phyloP scores from a whole-genome alignment of 306 rosid species.

The Notholithocarpus densiflorus region DNA sequence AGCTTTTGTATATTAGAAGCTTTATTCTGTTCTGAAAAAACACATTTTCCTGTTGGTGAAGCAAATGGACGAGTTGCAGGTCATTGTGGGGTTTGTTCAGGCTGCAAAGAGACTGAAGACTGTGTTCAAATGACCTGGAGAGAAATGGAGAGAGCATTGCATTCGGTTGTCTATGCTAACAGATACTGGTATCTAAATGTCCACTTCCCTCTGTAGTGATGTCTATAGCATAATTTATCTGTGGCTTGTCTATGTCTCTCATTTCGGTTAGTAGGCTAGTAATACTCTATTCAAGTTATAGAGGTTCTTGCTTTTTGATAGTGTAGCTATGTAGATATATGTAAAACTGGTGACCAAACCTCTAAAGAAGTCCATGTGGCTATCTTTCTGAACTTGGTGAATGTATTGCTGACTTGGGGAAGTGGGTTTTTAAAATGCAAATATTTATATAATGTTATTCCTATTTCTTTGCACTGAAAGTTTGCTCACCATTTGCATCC shows the following conservation, averaged over 20 bases:
- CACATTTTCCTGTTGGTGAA: too few relatives aligned
- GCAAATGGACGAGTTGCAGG: slow-evolving; percentile 26
- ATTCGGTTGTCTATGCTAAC: slow-evolving; percentile 61
- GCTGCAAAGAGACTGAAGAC: slow-evolving; percentile 92
- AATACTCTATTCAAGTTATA: slow-evolving; percentile 31
- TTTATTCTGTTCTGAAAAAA: too few relatives aligned
- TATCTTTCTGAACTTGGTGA: slow-evolving; percentile 39
- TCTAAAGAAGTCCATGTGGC: slow-evolving; percentile 41
- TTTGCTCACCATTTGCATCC: neutral
- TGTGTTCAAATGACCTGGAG: slow-evolving; percentile 71
- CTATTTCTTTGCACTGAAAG: neutral
- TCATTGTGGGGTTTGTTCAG: slow-evolving; percentile 84
- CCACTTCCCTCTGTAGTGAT: slow-evolving; percentile 46
- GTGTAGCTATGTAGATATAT: slow-evolving; percentile 63
- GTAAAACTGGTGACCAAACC: slow-evolving; percentile 44
- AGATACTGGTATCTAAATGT: slow-evolving; percentile 36
- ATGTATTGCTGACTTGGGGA: slow-evolving; percentile 64
- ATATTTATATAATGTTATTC: slow-evolving; percentile 17
- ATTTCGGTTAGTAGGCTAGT: slow-evolving; percentile 44
- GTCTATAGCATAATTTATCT: slow-evolving; percentile 57
- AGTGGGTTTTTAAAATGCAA: slow-evolving; percentile 48
- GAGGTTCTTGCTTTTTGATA: slow-evolving; percentile 59
- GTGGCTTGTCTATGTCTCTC: slow-evolving; percentile 35
- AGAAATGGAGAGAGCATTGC: slow-evolving; percentile 13
- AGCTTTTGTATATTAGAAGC: too few relatives aligned